Base-by-base conservation (phyloP, 2,329 filamentous ascomycete species). In the Penicillium hesseltinei region DNA sequence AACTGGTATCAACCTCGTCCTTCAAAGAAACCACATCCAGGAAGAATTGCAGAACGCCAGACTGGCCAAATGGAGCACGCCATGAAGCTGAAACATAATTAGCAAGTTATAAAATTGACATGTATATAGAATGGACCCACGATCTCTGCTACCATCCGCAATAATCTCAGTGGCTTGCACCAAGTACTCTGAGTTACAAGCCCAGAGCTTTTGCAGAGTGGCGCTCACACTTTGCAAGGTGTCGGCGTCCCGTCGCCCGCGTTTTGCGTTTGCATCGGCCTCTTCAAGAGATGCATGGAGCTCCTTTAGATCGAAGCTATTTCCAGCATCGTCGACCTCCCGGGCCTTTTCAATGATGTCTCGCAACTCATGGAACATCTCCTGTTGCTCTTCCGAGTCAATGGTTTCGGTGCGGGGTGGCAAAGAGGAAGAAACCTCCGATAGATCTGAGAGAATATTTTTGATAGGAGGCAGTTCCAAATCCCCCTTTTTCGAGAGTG, bases 141-240 rank as follows among this genome's bases (percentile, higher is more conserved):
- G 67, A 48, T 77, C 71, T 65, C 77, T 72, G 62, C 76, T 77
- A 23, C 70, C 73, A 62, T 78, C 74, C 19, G 77, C 77, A 51
- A 79, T 55, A 36, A 71, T 60, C 52, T 77, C 75, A 11, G 74
- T 68, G 10, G 71, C 73, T 55, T 67, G 69, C 11, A 64, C 58
- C 66, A 78, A 58, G 48, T 71, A 71, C 6, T 62, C 60, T 2
- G 75, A 78, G 46, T 67, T 67, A 55, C 65, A 71, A 48, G 64
- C 59, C 75, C 75, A 77, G 21, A 79, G 62, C 51, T 71, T 66
- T 40, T 68, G 59, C 46, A 79, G 58, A 29, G 69, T 69, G 21
- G 57, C 52, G 52, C 59, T 65, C 17, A 73, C 70, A 19, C 54
- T 67, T 51, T 67, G 60, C 40, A 77, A 57, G 31, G 62, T 49